Percentiles rank a stretch among this genome's conserved stretches.
Evolutionary conservation across 495 filamentous ascomycete genomes (phyloP).

Genomic region (Penicillium bovifimosum): DNA sequence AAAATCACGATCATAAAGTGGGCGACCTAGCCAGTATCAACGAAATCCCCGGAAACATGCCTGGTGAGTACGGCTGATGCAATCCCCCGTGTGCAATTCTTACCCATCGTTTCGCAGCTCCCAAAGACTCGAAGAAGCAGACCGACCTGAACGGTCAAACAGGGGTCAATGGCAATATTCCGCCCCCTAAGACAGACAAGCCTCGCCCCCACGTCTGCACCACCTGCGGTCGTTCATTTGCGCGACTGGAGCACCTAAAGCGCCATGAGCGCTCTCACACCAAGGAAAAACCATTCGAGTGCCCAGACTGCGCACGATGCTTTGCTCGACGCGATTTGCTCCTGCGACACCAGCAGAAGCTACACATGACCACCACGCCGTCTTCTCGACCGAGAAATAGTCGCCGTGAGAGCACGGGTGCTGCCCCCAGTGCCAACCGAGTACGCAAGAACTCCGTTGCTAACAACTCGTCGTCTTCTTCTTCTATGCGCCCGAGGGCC

Average conservation of each 20-base stretch:
- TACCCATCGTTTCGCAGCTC: constrained; percentile 17
- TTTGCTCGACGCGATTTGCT: constrained; percentile 93
- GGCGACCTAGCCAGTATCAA: constrained; percentile 44
- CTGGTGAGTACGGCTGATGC: constrained; percentile 32
- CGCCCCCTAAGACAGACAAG: constrained; percentile 93
- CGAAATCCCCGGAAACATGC: constrained; percentile 39
- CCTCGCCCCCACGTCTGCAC: constrained; percentile 90
- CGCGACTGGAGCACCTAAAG: constrained; percentile 93
- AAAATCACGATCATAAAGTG: constrained; percentile 31
- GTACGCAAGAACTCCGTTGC: constrained; percentile 91
- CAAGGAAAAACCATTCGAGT: constrained; percentile 99
- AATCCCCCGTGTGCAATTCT: constrained; percentile 13
- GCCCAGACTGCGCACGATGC: constrained; percentile 89
- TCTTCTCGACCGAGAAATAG: constrained; percentile 81
- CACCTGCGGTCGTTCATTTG: constrained; percentile 90
- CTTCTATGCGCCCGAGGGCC: constrained; percentile 78
- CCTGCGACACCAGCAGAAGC: constrained; percentile 94
- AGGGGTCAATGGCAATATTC: constrained; percentile 32
- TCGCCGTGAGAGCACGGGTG: constrained; percentile 74
- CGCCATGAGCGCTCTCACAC: constrained; percentile 97
- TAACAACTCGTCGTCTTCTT: constrained; percentile 50
- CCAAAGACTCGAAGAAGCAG: constrained; percentile 32
- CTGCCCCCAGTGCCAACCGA: constrained; percentile 62
- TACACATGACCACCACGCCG: constrained; percentile 92
- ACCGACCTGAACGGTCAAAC: constrained; percentile 30